Evolutionary conservation across 208 protist genomes (phyloP), one percentile per base, ranked within the genome.

Genomic region (Blechomonas ayalai): DNA sequence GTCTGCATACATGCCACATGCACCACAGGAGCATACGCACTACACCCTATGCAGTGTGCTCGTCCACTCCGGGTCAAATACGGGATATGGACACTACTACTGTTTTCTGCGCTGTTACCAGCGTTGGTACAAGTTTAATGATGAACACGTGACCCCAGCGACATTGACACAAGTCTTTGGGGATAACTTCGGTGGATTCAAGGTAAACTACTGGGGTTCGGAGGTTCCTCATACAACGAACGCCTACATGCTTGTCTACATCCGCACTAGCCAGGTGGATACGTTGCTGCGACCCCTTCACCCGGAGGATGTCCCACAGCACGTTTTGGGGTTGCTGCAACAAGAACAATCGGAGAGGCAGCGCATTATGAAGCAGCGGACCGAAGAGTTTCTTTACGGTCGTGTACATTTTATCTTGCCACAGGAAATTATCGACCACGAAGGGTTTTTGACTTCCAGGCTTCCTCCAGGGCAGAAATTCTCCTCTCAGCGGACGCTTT

Each of bases 51-150:
- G 67, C 54, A 91, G 82, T 44, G 86, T 95, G 4, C 59, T 95
- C 34, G 86, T 95, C 22, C 86, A 95, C 49, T 81, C 79, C 15
- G 86, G 86, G 2, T 87, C 82, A n/a, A 82, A 84, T 47, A 74
- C 86, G 6, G 78, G 82, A 4, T 90, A 82, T 67, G 86, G 86
- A 5, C 86, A 95, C 50, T 95, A 95, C 62, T 95, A 78, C 46
- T 91, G 82, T 43, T 95, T 90, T 33, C 31, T 92, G 19, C 41
- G 63, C 45, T 80, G 78, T 36, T 74, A 52, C 13, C 75, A 70
- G 19, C 18, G 51, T 19, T 96, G 90, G 86, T 95, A 87, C 56
- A 91, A 92, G 47, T 95, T 96, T 52, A 87, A 96, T 68, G 90
- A 96, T 49, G 84, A 86, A 43, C 62, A 58, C 1, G 90, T 96